These are phyloP conservation scores for Chloris gayana DNA, from an alignment of 176 grass and related monocot genomes.

Conservation along the genomic window DNA sequence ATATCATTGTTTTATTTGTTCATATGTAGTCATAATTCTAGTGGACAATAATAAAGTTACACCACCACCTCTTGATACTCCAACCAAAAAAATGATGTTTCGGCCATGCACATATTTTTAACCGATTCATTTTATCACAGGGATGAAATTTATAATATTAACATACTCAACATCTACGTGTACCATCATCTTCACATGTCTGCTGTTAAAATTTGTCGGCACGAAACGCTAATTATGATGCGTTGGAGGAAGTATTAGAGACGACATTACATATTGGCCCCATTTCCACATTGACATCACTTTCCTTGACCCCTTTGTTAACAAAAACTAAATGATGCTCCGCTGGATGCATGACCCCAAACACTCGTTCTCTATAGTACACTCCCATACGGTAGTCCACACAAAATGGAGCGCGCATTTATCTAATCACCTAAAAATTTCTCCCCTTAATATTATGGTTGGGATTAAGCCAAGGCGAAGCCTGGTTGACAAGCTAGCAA, in stretches of 20 bases:
- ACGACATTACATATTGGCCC: conserved; percentile 29
- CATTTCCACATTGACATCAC: conserved; percentile 46
- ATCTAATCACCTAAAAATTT: conserved; percentile 1
- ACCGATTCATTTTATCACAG: background rate
- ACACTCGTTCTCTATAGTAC: background rate
- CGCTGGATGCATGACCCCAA: conserved; percentile 5
- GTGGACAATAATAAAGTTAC: conserved; percentile 3
- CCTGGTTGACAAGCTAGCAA: conserved; percentile 39
- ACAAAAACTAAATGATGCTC: conserved; percentile 41
- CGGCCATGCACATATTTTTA: background rate
- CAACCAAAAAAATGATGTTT: background rate
- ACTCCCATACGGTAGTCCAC: conserved; percentile 9
- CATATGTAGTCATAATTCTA: background rate
- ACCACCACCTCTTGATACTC: background rate
- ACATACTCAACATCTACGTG: too few species aligned
- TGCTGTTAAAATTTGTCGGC: background rate
- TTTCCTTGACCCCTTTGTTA: conserved; percentile 36
- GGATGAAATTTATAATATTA: background rate
- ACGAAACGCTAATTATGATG: background rate
- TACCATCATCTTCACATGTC: background rate
- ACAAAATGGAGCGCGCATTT: background rate
- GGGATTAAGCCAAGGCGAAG: conserved; percentile 10
- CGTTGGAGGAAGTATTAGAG: background rate
- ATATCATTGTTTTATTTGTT: background rate
- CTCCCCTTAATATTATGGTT: conserved; percentile 50